Percentiles rank a stretch among this genome's conserved stretches.
Evolutionary conservation across 768 basidiomycete genomes (phyloP).

Genomic region (Boletus reticulatus): DNA sequence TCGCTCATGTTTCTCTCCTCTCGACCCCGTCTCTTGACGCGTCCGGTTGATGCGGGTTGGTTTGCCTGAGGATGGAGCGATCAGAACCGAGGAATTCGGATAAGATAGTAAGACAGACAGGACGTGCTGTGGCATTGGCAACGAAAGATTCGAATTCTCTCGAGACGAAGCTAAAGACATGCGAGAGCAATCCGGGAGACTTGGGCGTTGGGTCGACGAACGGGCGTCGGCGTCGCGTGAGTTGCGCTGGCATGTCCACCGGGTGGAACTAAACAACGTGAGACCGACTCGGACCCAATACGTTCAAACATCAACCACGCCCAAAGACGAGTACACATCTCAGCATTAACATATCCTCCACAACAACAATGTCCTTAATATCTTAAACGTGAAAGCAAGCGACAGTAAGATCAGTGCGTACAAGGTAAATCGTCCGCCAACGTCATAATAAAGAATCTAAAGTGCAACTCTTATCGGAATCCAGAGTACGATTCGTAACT

Average conservation of each 20-base stretch:
- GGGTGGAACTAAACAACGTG: slow-evolving; percentile 6
- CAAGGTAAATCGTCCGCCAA: slow-evolving; percentile 5
- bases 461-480: slow-evolving; percentile 37
- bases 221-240: slow-evolving; percentile 2
- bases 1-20: slow-evolving; percentile 15
- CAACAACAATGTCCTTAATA: slow-evolving; percentile 11
- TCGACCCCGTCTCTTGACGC: slow-evolving; percentile 9
- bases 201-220: not conserved
- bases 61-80: slow-evolving; percentile 13
- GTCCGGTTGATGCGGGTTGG: slow-evolving; percentile 8
- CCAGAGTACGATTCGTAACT: slow-evolving; percentile 55
- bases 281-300: slow-evolving; percentile 18
- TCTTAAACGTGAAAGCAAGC: slow-evolving; percentile 8
- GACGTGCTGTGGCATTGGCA: slow-evolving; percentile 51
- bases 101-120: slow-evolving; percentile 12
- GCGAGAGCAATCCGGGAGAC: slow-evolving; percentile 48
- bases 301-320: slow-evolving; percentile 2
- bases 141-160: slow-evolving; percentile 73
- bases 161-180: slow-evolving; percentile 67
- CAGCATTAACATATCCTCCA: not conserved
- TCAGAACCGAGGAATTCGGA: slow-evolving; percentile 3
- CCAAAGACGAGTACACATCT: slow-evolving; percentile 6
- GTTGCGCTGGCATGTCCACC: slow-evolving; percentile 2
- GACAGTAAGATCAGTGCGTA: slow-evolving; percentile 11
- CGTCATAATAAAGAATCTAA: not conserved